Evolutionary conservation across 1,284 basidiomycete species (phyloP).

Genomic region (Cystobasidium pallidum): DNA sequence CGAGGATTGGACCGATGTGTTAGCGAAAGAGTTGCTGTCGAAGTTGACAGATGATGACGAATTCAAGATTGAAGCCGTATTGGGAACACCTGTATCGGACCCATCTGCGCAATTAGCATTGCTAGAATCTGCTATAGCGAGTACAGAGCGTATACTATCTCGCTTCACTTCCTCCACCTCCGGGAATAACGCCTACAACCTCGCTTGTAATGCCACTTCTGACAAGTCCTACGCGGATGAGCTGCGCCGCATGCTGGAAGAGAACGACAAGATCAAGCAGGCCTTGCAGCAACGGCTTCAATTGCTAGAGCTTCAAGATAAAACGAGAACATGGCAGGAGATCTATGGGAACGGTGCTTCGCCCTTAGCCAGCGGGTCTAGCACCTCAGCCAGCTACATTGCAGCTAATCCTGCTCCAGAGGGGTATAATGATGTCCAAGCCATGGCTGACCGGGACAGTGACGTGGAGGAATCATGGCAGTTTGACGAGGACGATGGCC

Average conservation of each 20-base stretch:
- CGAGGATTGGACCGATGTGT: conserved; percentile 8
- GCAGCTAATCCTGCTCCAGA: not conserved
- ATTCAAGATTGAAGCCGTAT: conserved; percentile 39
- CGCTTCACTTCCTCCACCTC: conserved; percentile 16
- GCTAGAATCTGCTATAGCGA: conserved; percentile 21
- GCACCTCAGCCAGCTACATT: not conserved
- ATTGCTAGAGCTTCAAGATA: conserved; percentile 47
- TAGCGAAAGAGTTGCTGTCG: conserved; percentile 30
- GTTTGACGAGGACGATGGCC: conserved; percentile 28
- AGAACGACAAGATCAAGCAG: conserved; percentile 22
- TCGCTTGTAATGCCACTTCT: not conserved
- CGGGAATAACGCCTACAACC: conserved; percentile 7
- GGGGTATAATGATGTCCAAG: not conserved
- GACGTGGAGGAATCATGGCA: conserved; percentile 47
- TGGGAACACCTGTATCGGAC: conserved; percentile 16
- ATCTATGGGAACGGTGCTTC: conserved; percentile 36
- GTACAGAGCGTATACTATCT: conserved; percentile 22
- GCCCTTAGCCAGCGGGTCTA: conserved; percentile 17
- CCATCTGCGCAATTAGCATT: conserved; percentile 30
- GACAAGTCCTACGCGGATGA: conserved; percentile 23
- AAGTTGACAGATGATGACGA: conserved; percentile 11
- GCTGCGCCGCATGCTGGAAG: conserved; percentile 7
- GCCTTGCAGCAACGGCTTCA: conserved; percentile 12
- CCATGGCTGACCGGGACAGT: conserved; percentile 30
- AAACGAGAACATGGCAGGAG: conserved; percentile 45